A percentile compares a stretch with the other conserved stretches of the same genome.
Conservation (phyloP, 371 early-diverging fungal genomes). For the Entomophthora muscae region DNA sequence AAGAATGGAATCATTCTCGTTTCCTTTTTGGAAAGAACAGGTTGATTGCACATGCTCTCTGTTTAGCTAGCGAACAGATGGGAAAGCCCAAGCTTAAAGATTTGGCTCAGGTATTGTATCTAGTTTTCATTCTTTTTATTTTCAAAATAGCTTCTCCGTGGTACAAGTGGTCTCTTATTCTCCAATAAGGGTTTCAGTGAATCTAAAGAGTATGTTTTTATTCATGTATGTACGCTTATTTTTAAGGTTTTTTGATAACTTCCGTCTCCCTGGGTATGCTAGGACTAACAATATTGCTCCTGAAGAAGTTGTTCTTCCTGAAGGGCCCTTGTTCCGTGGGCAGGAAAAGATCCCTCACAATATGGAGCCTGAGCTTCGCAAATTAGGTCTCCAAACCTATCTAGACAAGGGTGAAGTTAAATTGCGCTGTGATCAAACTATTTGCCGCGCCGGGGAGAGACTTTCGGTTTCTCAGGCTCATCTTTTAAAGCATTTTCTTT, state of each 20-base stretch:
- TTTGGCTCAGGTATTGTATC: conserved; percentile 25
- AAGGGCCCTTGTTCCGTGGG: conserved; percentile 67
- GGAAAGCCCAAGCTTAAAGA: conserved; percentile 36
- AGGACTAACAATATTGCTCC: conserved; percentile 58
- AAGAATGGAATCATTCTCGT: conserved; percentile 38
- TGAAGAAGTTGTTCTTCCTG: conserved; percentile 50
- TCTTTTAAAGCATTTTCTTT: conserved; percentile 75
- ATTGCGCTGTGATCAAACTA: conserved; percentile 47
- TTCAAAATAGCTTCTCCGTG: conserved; percentile 28
- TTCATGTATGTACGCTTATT: too few species aligned
- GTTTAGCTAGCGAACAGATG: conserved; percentile 56
- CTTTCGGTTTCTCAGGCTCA: conserved; percentile 81
- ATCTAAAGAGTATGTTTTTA: conserved; percentile 22
- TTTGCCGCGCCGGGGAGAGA: conserved; percentile 70
- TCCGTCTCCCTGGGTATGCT: conserved; percentile 52
- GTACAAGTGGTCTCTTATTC: conserved; percentile 81
- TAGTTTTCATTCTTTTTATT: conserved; percentile 8
- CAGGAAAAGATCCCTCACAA: conserved; percentile 76
- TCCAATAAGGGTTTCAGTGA: conserved; percentile 42
- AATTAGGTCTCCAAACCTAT: conserved; percentile 76
- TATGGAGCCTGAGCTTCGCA: conserved; percentile 86
- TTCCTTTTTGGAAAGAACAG: conserved; percentile 85
- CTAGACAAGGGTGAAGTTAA: conserved; percentile 73
- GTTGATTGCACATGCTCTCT: conserved; percentile 88
- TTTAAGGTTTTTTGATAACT: conserved; percentile 31